These are phyloP conservation scores for Fusarium algeriense DNA, from an alignment of 2,329 filamentous ascomycete species.

Conservation along the genomic window DNA sequence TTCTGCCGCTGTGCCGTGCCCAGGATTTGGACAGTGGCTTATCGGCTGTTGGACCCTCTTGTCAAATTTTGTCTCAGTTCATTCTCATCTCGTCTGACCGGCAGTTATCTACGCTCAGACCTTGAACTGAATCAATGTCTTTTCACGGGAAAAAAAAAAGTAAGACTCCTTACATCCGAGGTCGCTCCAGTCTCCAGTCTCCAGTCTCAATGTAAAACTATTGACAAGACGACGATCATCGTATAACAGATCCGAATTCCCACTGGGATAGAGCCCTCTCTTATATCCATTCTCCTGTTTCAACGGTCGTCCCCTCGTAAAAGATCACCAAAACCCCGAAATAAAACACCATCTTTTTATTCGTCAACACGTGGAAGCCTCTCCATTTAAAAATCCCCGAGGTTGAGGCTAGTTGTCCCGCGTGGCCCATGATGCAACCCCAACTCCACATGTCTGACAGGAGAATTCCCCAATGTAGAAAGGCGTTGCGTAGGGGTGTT, in stretches of 20 bases:
- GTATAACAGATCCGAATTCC: not conserved
- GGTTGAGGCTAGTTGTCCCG: not conserved
- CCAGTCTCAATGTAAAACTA: not conserved
- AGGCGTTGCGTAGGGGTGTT: not conserved
- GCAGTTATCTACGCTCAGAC: not conserved
- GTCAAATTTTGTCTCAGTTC: slow-evolving; percentile 2
- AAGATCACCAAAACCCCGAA: slow-evolving; percentile 5
- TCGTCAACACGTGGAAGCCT: not conserved
- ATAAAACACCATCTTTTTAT: not conserved
- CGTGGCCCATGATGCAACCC: slow-evolving; percentile 14
- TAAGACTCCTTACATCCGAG: not conserved
- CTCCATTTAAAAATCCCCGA: slow-evolving; percentile 27
- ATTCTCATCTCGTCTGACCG: not conserved
- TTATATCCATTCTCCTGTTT: slow-evolving; percentile 6
- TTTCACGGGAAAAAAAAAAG: not conserved
- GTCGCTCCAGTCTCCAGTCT: not conserved
- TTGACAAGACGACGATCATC: not conserved
- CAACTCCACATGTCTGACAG: slow-evolving; percentile 5
- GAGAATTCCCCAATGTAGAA: slow-evolving; percentile 15
- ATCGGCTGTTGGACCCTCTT: slow-evolving; percentile 1
- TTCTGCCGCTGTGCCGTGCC: not conserved
- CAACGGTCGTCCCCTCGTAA: not conserved
- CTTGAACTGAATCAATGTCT: not conserved
- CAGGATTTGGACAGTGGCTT: not conserved
- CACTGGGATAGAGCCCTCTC: not conserved